A percentile compares a stretch with the other conserved stretches of the same genome.
Conservation (phyloP, 2,329 filamentous ascomycete species). For the Pezicula rhizophila region DNA sequence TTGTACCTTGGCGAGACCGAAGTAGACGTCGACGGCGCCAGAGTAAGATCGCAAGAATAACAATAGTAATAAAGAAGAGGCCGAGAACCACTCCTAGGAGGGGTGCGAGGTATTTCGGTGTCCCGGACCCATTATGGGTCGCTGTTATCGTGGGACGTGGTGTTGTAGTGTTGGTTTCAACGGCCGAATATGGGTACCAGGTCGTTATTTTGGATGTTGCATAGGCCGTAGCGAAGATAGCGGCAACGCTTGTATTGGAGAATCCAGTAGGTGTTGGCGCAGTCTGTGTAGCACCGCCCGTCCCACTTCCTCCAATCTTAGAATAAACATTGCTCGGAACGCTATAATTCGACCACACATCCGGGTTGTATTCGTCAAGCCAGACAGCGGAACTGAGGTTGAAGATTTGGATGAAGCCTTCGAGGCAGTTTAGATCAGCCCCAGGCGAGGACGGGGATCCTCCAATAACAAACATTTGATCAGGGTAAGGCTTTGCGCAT, state of each 20-base stretch:
- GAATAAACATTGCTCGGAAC: slow-evolving; percentile 55
- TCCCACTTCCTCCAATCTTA: slow-evolving; percentile 52
- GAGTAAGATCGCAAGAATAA: slow-evolving; percentile 45
- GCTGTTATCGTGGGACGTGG: too few species aligned
- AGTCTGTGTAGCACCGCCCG: slow-evolving; percentile 58
- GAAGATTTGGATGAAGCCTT: slow-evolving; percentile 55
- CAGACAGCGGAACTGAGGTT: slow-evolving; percentile 64
- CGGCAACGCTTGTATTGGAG: slow-evolving; percentile 39
- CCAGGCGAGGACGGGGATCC: slow-evolving; percentile 44
- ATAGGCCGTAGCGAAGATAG: slow-evolving; percentile 50
- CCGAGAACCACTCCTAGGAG: slow-evolving; percentile 58
- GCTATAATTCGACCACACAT: slow-evolving; percentile 54
- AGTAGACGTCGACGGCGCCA: slow-evolving; percentile 38
- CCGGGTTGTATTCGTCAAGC: slow-evolving; percentile 62
- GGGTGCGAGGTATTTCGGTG: slow-evolving; percentile 53
- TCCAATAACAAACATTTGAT: slow-evolving; percentile 62
- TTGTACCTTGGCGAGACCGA: slow-evolving; percentile 7
- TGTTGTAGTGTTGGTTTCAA: neutral
- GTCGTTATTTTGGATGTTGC: slow-evolving; percentile 45
- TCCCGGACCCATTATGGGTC: slow-evolving; percentile 13
- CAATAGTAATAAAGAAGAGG: slow-evolving; percentile 46
- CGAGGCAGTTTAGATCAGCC: slow-evolving; percentile 35
- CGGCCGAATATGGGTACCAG: slow-evolving; percentile 46
- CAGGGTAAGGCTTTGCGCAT: slow-evolving; percentile 62
- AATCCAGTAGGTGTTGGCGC: slow-evolving; percentile 53